Evolutionary conservation across 495 filamentous ascomycete genomes (phyloP).

Genomic region (Jackrogersella minutella): DNA sequence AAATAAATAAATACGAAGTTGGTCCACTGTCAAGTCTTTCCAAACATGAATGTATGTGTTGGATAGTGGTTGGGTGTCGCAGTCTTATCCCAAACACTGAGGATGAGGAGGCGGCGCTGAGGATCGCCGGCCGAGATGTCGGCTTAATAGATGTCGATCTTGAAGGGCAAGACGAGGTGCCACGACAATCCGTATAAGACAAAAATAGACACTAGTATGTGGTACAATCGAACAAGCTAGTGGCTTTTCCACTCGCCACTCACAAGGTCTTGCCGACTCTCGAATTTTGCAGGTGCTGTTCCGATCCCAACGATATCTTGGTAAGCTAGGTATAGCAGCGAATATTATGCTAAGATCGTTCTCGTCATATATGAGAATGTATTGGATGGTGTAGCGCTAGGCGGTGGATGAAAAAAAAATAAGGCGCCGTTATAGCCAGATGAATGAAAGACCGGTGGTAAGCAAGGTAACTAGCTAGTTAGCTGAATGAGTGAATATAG

Average conservation of each 20-base stretch:
- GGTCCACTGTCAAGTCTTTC: not conserved
- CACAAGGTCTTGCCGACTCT: slow-evolving; percentile 1
- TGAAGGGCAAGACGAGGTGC: slow-evolving; percentile 10
- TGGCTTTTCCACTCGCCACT: not conserved
- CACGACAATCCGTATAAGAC: slow-evolving; percentile 22
- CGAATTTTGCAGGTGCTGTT: not conserved
- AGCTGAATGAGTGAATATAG: slow-evolving; percentile 23
- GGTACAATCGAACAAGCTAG: not conserved
- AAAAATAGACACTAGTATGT: slow-evolving; percentile 10
- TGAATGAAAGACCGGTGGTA: slow-evolving; percentile 25
- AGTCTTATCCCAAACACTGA: slow-evolving; percentile 4
- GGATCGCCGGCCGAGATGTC: not conserved
- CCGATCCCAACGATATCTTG: not conserved
- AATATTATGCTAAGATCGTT: not conserved
- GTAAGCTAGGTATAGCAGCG: not conserved
- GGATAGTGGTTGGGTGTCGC: slow-evolving; percentile 1
- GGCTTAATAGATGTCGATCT: not conserved
- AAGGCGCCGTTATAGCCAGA: not conserved
- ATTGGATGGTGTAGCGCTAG: not conserved
- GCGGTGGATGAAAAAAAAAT: not conserved
- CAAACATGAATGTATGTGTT: not conserved
- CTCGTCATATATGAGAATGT: slow-evolving; percentile 1
- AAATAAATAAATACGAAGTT: slow-evolving; percentile 5
- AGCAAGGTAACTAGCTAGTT: not conserved
- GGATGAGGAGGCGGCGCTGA: slow-evolving; percentile 3